Conservation (phyloP, 2,329 filamentous ascomycete species). For the Chrysosporium keratinophilum region DNA sequence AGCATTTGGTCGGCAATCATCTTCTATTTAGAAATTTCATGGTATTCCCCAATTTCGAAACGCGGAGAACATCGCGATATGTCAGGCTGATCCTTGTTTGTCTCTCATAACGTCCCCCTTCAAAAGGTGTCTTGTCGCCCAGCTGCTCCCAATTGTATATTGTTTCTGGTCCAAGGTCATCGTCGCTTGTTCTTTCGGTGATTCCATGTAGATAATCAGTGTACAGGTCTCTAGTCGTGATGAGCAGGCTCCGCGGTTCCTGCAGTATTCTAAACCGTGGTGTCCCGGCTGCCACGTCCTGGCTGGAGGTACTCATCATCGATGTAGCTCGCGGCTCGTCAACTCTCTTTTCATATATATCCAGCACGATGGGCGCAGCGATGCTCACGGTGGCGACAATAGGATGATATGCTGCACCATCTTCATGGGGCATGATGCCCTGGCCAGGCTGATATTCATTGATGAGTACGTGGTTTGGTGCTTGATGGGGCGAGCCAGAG, state of each 20-base stretch:
- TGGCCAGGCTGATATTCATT: slow-evolving; percentile 84
- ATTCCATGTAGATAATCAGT: slow-evolving; percentile 52
- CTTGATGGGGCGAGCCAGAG: slow-evolving; percentile 56
- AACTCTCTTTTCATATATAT: slow-evolving; percentile 57
- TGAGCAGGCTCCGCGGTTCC: slow-evolving; percentile 63
- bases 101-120: slow-evolving; percentile 38
- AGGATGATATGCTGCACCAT: slow-evolving; percentile 75
- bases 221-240: slow-evolving; percentile 48
- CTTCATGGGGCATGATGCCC: slow-evolving; percentile 97
- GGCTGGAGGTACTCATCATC: slow-evolving; percentile 19
- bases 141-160: slow-evolving; percentile 51
- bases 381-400: slow-evolving; percentile 87
- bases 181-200: slow-evolving; percentile 48
- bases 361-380: slow-evolving; percentile 64
- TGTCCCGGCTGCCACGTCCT: slow-evolving; percentile 17
- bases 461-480: slow-evolving; percentile 82
- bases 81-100: slow-evolving; percentile 50
- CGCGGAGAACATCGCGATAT: slow-evolving; percentile 74
- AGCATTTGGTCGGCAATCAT: not conserved
- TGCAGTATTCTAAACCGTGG: slow-evolving; percentile 58
- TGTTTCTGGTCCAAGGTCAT: slow-evolving; percentile 44
- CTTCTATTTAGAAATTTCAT: slow-evolving; percentile 42
- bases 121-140: slow-evolving; percentile 31
- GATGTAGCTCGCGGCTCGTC: slow-evolving; percentile 40
- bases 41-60: slow-evolving; percentile 61